Evolutionary conservation across 129 eudicot species (phyloP).

Genomic region (Ambrosia artemisiifolia): DNA sequence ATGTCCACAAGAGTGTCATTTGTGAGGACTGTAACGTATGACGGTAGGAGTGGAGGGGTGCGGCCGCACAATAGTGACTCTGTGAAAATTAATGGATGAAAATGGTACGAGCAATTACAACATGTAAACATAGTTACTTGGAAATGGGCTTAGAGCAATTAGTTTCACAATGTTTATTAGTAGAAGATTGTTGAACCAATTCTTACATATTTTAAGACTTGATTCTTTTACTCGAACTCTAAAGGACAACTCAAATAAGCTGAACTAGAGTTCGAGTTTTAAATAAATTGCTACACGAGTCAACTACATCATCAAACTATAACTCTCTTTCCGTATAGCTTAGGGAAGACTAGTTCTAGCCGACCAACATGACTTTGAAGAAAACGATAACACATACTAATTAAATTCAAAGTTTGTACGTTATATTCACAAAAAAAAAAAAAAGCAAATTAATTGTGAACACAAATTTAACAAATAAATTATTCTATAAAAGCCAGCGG

Average conservation of each 20-base stretch:
- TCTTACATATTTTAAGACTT: neutral
- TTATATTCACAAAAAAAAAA: neutral
- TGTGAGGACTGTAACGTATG: too few species aligned
- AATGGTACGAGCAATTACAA: too few species aligned
- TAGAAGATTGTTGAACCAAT: neutral
- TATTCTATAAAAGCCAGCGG: too few species aligned
- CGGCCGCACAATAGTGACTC: too few species aligned
- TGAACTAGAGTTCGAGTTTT: too few species aligned
- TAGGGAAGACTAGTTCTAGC: neutral
- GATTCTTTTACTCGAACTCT: neutral
- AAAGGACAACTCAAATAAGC: too few species aligned
- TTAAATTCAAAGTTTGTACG: neutral
- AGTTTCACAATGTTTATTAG: too few species aligned
- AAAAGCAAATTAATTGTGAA: neutral
- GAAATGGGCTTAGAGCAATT: too few species aligned
- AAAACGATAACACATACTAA: neutral
- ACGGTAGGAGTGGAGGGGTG: too few species aligned
- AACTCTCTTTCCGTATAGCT: neutral
- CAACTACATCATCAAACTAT: neutral
- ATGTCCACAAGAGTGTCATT: too few species aligned
- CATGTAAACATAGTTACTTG: too few species aligned
- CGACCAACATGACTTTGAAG: neutral
- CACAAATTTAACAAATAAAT: neutral
- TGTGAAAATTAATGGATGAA: too few species aligned
- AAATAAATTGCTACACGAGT: neutral